Conservation (phyloP, 768 basidiomycete species). For the Kwoniella heveanensis region DNA sequence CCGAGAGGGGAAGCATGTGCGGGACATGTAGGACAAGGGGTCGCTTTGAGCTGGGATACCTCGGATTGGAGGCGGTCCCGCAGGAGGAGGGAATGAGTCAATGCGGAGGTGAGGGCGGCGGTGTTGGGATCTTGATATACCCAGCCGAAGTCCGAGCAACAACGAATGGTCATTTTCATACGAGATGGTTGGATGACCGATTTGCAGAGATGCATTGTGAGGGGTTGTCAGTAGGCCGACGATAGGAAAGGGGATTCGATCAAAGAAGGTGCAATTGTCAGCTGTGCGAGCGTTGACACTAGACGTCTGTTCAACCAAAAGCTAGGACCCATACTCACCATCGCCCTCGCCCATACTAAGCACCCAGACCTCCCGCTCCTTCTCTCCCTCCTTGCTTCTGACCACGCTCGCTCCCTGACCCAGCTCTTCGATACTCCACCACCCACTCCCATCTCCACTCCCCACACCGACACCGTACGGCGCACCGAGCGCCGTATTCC, state of each 20-base stretch:
- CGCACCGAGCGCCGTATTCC: conserved; percentile 21
- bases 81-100: conserved; percentile 46
- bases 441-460: conserved; percentile 24
- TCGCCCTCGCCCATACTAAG: conserved; percentile 30
- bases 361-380: conserved; percentile 47
- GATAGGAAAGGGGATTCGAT: too few species aligned
- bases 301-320: too few species aligned
- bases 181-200: too few species aligned
- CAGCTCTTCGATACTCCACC: conserved; percentile 49
- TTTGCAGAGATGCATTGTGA: too few species aligned
- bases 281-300: too few species aligned
- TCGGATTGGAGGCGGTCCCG: conserved; percentile 39
- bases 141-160: too few species aligned
- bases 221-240: too few species aligned
- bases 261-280: neutral
- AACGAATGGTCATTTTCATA: too few species aligned
- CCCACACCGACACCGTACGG: conserved; percentile 12
- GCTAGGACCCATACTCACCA: conserved; percentile 29
- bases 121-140: conserved; percentile 23
- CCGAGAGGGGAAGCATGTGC: neutral
- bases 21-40: conserved; percentile 17
- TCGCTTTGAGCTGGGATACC: conserved; percentile 14
- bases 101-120: conserved; percentile 23
- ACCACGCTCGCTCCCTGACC: conserved; percentile 49
- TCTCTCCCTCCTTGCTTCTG: conserved; percentile 24